phyloP scores from a whole-genome alignment of 441 rosid genomes.

The Populus trichocarpa region DNA sequence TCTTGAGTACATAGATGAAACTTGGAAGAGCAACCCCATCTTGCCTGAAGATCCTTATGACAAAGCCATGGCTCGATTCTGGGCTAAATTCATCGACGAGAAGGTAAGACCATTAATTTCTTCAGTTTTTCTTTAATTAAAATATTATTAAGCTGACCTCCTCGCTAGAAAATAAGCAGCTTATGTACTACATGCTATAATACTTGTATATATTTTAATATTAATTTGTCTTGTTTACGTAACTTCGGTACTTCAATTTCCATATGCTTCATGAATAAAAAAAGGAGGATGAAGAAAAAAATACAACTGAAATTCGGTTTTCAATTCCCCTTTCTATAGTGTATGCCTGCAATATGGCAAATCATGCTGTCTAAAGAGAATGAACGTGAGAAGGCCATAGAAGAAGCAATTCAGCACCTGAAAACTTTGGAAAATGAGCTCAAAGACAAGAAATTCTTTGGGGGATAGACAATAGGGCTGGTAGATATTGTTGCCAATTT shows the following conservation, averaged over 20 bases:
- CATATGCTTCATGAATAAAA: too few relatives aligned
- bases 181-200: too few relatives aligned
- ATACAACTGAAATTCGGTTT: neutral
- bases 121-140: neutral
- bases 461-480: slow-evolving; percentile 40
- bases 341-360: slow-evolving; percentile 22
- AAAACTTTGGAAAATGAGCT: slow-evolving; percentile 49
- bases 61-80: slow-evolving; percentile 55
- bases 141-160: neutral
- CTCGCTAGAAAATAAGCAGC: too few relatives aligned
- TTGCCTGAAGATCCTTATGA: slow-evolving; percentile 51
- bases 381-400: slow-evolving; percentile 31
- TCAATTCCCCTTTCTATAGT: slow-evolving; percentile 15
- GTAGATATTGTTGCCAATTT: slow-evolving; percentile 34
- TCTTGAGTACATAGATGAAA: slow-evolving; percentile 4
- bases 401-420: slow-evolving; percentile 43
- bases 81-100: slow-evolving; percentile 51
- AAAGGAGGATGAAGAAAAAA: too few relatives aligned
- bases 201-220: too few relatives aligned
- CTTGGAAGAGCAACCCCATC: slow-evolving; percentile 40
- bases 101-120: slow-evolving; percentile 30
- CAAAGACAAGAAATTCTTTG: slow-evolving; percentile 34
- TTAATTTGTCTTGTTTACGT: too few relatives aligned
- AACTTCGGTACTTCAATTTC: too few relatives aligned
- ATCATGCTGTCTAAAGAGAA: slow-evolving; percentile 22